Conservation (phyloP, 805 yeast genomes). For the Candida nitratophila region DNA sequence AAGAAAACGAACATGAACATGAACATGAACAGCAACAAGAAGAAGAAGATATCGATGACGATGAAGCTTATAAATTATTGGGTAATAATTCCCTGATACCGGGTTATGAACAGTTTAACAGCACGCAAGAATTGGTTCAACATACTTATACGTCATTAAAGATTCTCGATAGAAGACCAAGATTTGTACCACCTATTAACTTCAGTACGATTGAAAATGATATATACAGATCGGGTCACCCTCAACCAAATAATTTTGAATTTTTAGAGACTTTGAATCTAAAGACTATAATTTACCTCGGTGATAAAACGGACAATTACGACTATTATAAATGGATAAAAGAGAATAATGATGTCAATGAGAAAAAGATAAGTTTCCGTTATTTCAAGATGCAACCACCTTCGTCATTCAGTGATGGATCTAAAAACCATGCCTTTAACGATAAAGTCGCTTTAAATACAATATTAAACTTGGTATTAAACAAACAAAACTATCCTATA, state of each 20-base stretch:
- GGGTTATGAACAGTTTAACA: background rate
- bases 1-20: background rate
- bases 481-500: constrained; percentile 74
- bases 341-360: constrained; percentile 4
- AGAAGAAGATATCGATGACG: background rate
- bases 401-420: constrained; percentile 29
- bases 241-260: constrained; percentile 79
- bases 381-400: constrained; percentile 56
- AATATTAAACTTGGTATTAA: constrained; percentile 50
- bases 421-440: constrained; percentile 53
- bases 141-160: constrained; percentile 25
- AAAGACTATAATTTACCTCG: constrained; percentile 74
- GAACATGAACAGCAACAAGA: constrained; percentile 1
- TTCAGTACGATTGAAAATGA: constrained; percentile 85
- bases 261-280: constrained; percentile 64
- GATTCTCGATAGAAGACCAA: constrained; percentile 23
- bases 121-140: background rate
- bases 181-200: constrained; percentile 82
- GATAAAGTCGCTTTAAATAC: constrained; percentile 50
- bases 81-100: background rate
- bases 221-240: constrained; percentile 89
- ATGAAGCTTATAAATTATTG: background rate
- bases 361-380: constrained; percentile 34
- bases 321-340: constrained; percentile 69
- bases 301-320: constrained; percentile 62